Evolutionary conservation across 73 alveolate species (phyloP), one percentile per base, ranked within the genome.

Genomic region (Symbiodinium natans): DNA sequence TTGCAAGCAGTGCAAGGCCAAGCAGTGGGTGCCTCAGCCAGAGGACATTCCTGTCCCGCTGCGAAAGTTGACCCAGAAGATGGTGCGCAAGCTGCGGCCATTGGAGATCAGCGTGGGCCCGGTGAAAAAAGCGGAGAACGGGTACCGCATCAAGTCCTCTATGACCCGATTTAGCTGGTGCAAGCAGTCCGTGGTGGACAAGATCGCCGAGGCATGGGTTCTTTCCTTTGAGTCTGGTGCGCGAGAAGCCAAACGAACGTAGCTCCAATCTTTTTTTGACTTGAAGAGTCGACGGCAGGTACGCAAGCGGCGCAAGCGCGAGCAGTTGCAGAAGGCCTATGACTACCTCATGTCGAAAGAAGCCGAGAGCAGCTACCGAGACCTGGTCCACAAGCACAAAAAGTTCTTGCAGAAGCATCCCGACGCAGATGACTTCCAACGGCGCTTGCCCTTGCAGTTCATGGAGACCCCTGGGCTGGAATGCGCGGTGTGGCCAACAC

Each of bases 91-190:
- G 27, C 41, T 88, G 36, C 95, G 95, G 21, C 95, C 95, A 0
- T 9, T 88, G 86, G 95, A 88, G 42, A 27, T 88, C 17, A 71
- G 56, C 23, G 85, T 54, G 10, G 95, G 95, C 39, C 82, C 93
- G 0, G 39, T 10, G 27, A 48, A 15, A 42, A 8, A 31, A 48
- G 80, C 93, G 9, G 17, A 5, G 36, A 48, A 31, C 80, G 93
- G 93, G 15, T 85, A 85, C 93, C 48, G 82, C 31, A 25, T 2
- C 40, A 77, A 85, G 27, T 1, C 82, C n/a, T 1, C 46, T 11
- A 85, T 85, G 93, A 33, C 11, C 38, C 93, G 93, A 42, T 1
- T 85, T 38, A 48, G 82, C 39, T 85, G 82, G 82, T 31, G 82
- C 93, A 7, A 31, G 52, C 38, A 0, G 23, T 2, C 1, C 33